phyloP scores from a whole-genome alignment of 371 early-diverging fungal genomes.

The Apophysomyces elegans region DNA sequence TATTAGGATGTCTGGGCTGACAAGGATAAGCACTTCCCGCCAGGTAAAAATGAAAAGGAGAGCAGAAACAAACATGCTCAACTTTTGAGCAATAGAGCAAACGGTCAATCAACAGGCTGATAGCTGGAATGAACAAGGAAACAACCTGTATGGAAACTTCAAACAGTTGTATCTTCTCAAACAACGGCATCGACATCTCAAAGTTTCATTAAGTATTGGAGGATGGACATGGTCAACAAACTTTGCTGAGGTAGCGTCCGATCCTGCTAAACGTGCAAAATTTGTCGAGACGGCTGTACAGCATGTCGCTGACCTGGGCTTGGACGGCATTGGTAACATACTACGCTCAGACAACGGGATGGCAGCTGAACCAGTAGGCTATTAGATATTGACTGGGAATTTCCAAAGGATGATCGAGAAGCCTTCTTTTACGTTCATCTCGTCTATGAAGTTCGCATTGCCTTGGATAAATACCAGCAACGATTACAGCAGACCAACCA shows the following conservation, averaged over 20 bases:
- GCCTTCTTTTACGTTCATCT: slow-evolving; percentile 80
- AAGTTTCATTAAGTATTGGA: slow-evolving; percentile 80
- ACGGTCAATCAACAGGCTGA: slow-evolving; percentile 56
- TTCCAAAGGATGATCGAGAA: slow-evolving; percentile 75
- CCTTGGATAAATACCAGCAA: slow-evolving; percentile 58
- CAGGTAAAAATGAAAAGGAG: slow-evolving; percentile 22
- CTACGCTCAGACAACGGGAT: no score
- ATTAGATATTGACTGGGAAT: slow-evolving; percentile 87
- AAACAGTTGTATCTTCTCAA: slow-evolving; percentile 81
- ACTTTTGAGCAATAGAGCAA: slow-evolving; percentile 26
- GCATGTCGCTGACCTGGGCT: slow-evolving; percentile 59
- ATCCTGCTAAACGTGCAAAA: slow-evolving; percentile 54
- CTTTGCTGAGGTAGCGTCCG: slow-evolving; percentile 76
- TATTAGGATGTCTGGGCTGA: slow-evolving; percentile 51
- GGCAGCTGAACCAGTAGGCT: no score
- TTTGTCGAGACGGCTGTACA: slow-evolving; percentile 69
- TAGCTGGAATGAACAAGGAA: slow-evolving; percentile 65
- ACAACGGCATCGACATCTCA: slow-evolving; percentile 66
- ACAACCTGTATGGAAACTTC: slow-evolving; percentile 78
- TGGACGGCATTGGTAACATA: slow-evolving; percentile 59
- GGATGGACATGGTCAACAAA: slow-evolving; percentile 89
- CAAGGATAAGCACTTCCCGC: slow-evolving; percentile 49
- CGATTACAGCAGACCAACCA: slow-evolving; percentile 43
- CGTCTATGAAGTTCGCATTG: slow-evolving; percentile 68
- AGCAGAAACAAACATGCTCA: neutral